Percentiles rank a stretch among this genome's conserved stretches.
phyloP scores from a whole-genome alignment of 176 grass and related monocot species.

The Triticum turgidum region DNA sequence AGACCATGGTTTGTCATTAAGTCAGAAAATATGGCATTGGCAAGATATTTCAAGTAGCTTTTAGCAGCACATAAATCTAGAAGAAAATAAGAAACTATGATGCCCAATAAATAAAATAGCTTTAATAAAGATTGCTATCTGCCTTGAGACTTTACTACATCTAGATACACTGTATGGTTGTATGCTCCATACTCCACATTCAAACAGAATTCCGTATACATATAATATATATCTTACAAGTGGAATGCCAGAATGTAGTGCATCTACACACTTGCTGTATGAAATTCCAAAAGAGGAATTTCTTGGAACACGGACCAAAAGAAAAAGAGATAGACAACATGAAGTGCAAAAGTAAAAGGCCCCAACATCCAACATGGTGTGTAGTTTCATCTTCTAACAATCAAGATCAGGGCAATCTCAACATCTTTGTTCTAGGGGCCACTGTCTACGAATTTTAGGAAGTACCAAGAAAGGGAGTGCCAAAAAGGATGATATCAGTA shows the following conservation, averaged over 20 bases:
- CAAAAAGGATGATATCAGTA: neutral
- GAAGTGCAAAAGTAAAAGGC: neutral
- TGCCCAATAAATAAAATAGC: neutral
- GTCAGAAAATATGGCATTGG: neutral
- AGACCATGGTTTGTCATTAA: neutral
- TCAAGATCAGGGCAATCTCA: neutral
- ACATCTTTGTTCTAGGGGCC: neutral
- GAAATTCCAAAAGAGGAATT: slow-evolving; percentile 8
- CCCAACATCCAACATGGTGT: neutral
- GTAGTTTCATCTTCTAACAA: slow-evolving; percentile 19
- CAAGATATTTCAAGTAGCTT: neutral
- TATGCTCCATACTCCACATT: neutral
- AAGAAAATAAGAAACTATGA: neutral
- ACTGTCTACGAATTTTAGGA: neutral
- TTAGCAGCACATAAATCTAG: slow-evolving; percentile 3
- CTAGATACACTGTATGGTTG: neutral
- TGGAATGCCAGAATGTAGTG: neutral
- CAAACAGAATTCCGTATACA: neutral
- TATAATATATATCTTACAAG: neutral
- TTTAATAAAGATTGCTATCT: neutral
- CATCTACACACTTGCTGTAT: neutral
- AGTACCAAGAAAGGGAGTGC: neutral
- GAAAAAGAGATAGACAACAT: slow-evolving; percentile 25
- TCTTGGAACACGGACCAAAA: slow-evolving; percentile 4
- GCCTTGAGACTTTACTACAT: neutral